phyloP scores from a whole-genome alignment of 2,329 filamentous ascomycete species.

The Clarireedia monteithiana region DNA sequence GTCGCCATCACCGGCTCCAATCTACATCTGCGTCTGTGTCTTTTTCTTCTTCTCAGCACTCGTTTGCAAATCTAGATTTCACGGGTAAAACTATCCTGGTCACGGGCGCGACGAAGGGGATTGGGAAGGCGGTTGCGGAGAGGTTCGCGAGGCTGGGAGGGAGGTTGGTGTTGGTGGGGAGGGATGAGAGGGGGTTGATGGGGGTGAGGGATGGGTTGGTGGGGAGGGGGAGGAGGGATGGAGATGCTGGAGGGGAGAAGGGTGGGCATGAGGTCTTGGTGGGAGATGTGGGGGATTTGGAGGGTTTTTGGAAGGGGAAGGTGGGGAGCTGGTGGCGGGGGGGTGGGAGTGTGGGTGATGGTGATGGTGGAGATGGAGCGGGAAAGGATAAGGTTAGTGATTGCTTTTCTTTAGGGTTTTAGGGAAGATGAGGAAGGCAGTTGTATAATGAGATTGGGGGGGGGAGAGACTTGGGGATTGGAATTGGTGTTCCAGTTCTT shows the following conservation, averaged over 20 bases:
- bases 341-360: not conserved
- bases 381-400: not conserved
- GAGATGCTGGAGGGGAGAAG: not conserved
- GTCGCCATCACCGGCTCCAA: too few species aligned
- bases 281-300: conserved; percentile 24
- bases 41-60: too few species aligned
- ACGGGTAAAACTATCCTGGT: conserved; percentile 40
- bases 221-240: conserved; percentile 47
- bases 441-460: not conserved
- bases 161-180: conserved; percentile 52
- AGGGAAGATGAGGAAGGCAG: not conserved
- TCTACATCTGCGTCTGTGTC: too few species aligned
- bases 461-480: not conserved
- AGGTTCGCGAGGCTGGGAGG: conserved; percentile 58
- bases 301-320: conserved; percentile 21
- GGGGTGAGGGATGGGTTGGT: conserved; percentile 42
- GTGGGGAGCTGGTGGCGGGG: not conserved
- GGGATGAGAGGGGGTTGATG: conserved; percentile 52
- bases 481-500: conserved; percentile 2
- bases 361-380: not conserved
- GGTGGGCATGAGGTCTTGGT: conserved; percentile 17
- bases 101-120: conserved; percentile 63
- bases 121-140: conserved; percentile 59
- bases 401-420: not conserved
- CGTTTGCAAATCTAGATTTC: too few species aligned